Evolutionary conservation across 2,329 filamentous ascomycete genomes (phyloP), one percentile per base, ranked within the genome.

Genomic region (Pseudomassariella vexata): DNA sequence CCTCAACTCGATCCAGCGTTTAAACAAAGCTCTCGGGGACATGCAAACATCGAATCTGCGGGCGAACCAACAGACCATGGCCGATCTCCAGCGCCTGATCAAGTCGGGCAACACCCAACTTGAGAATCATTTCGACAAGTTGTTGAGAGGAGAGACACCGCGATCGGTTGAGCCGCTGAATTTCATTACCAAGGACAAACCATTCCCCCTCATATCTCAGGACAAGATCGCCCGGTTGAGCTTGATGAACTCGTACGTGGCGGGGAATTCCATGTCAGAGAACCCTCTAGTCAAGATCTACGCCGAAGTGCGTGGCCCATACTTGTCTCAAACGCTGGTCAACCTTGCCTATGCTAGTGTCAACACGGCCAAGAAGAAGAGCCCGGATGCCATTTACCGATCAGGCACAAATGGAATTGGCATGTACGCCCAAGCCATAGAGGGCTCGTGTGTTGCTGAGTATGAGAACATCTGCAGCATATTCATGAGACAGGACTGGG

Each of bases 351-450:
- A 85, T 24, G 90, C 90, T 11, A 94, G 88, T 19, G 67, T 94
- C 55, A 82, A 87, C 66, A 82, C 88, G 29, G 72, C 84, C 15
- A 89, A 86, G 57, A 84, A 86, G 56, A 87, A 85, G 60, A 79
- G 79, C 33, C 72, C 82, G 2, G 86, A 90, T 53, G 85, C 85
- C 3, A 76, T 94, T 8, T 98, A 98, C 57, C 79, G 81, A 37
- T 74, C 85, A 37, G 90, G 89, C 10, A 92, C 85, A 15, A 96
- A 92, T 56, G 90, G 88, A 5, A 94, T 98, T 37, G 81, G 83
- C 3, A 87, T 83, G 21, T 98, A 98, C 54, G 84, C 87, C 0
- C 80, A 82, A 49, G 85, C 83, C 1, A 78, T 98, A 61, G 87
- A 95, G 54, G 85, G 82, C 6, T 79, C 95, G 40, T 90, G 94